phyloP scores from a whole-genome alignment of 2,329 filamentous ascomycete genomes.

The Diplodia corticola region DNA sequence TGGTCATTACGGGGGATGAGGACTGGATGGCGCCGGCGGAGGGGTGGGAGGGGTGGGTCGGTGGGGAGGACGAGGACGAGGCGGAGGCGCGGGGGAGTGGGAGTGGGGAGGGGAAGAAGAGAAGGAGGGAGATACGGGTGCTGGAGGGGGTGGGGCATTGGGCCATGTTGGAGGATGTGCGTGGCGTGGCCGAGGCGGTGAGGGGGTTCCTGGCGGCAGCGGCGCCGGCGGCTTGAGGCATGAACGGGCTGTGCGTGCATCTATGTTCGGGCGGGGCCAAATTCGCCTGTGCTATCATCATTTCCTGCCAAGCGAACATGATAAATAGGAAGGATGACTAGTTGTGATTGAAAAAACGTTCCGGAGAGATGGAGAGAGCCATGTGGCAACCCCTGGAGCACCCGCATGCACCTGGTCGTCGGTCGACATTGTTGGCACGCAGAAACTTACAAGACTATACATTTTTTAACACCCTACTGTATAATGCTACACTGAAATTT shows the following conservation, averaged over 20 bases:
- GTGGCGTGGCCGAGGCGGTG: conserved; percentile 38
- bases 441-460: neutral
- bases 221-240: too few relatives aligned
- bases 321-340: neutral
- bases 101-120: too few relatives aligned
- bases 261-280: too few relatives aligned
- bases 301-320: too few relatives aligned
- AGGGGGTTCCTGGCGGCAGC: conserved; percentile 24
- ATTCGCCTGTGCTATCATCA: too few relatives aligned
- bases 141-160: conserved; percentile 48
- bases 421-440: neutral
- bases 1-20: conserved; percentile 52
- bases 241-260: too few relatives aligned
- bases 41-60: conserved; percentile 31
- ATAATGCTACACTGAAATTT: neutral
- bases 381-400: neutral
- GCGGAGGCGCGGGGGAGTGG: too few relatives aligned
- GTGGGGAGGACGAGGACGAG: too few relatives aligned
- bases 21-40: conserved; percentile 36
- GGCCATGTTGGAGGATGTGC: conserved; percentile 52
- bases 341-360: neutral
- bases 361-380: too few relatives aligned
- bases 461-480: neutral
- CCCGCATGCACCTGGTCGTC: neutral
- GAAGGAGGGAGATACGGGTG: conserved; percentile 33